Conservation (phyloP, 2,329 filamentous ascomycete species). For the Pseudogymnoascus sp. region DNA sequence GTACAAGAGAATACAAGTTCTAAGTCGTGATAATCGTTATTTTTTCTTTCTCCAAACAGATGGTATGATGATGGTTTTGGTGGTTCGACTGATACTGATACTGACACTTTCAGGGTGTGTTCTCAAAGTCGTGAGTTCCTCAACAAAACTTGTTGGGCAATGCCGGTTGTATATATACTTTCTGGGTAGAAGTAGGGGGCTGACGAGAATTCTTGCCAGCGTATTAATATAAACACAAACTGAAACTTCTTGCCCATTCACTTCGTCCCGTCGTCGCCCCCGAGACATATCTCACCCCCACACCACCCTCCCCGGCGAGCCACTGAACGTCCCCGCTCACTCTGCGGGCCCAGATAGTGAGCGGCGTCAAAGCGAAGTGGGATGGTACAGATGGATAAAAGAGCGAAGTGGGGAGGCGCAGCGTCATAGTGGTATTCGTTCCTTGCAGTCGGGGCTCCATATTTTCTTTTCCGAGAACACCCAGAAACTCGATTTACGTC, state of each 20-base stretch:
- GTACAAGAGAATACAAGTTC: conserved; percentile 4
- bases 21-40: conserved; percentile 2
- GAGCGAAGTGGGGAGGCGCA: neutral
- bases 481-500: neutral
- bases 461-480: conserved; percentile 2
- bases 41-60: neutral
- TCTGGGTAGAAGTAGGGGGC: neutral
- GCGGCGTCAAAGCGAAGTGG: neutral
- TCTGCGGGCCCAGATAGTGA: neutral
- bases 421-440: conserved; percentile 1
- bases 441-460: conserved; percentile 2
- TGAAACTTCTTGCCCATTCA: neutral
- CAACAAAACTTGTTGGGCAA: neutral
- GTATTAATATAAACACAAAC: conserved; percentile 9
- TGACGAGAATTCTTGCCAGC: neutral
- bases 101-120: neutral
- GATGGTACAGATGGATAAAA: neutral
- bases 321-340: neutral
- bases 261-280: neutral
- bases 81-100: conserved; percentile 4
- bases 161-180: conserved; percentile 1
- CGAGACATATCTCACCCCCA: conserved; percentile 9
- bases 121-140: conserved; percentile 2
- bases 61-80: neutral
- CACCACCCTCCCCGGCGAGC: neutral